Evolutionary conservation across 2,329 filamentous ascomycete genomes (phyloP), one percentile per base, ranked within the genome.

Genomic region (Fusarium ambrosium): DNA sequence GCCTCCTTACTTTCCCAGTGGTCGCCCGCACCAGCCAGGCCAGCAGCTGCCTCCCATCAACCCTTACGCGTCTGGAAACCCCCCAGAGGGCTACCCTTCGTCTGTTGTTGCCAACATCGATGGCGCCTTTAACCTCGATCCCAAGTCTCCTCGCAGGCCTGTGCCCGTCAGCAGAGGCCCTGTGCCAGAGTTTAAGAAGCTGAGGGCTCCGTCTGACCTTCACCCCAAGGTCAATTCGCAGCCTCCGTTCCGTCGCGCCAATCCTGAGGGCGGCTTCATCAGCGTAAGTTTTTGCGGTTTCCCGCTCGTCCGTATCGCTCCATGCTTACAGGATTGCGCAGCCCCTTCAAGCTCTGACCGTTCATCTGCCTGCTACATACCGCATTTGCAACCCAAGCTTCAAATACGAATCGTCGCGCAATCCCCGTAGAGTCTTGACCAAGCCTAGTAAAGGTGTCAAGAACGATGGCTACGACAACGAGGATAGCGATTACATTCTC

Each of bases 391-490:
- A 99, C 82, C 95, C 95, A 4, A 92, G 90, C 79, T 99, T 99
- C 89, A 98, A 99, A 86, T 99, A 99, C 85, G 97, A 99, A 82
- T 98, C 97, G 18, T 98, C 97, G 64, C 91, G 97, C 76, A 99
- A 99, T 81, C 97, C 97, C 43, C 93, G 97, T 72, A 91, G 97
- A 82, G 97, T 99, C 60, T 89, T 99, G 76, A 99, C 97, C 18
- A 99, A 99, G 84, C 97, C 97, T 9, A 98, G 97, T 89, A 99
- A 99, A 85, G 97, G 97, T 16, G 91, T 94, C 72, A 99, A 99
- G 89, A 99, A 99, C 80, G 97, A 99, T 85, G 97, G 97, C 5
- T 99, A 97, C 80, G 97, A 99, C 81, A 99, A 99, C 78, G 97
- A 99, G 82, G 97, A 99, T 78, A 98, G 97, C 83, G 97, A 99